These are phyloP conservation scores for Paspalum notatum DNA, from an alignment of 176 grass and related monocot species.

Conservation along the genomic window DNA sequence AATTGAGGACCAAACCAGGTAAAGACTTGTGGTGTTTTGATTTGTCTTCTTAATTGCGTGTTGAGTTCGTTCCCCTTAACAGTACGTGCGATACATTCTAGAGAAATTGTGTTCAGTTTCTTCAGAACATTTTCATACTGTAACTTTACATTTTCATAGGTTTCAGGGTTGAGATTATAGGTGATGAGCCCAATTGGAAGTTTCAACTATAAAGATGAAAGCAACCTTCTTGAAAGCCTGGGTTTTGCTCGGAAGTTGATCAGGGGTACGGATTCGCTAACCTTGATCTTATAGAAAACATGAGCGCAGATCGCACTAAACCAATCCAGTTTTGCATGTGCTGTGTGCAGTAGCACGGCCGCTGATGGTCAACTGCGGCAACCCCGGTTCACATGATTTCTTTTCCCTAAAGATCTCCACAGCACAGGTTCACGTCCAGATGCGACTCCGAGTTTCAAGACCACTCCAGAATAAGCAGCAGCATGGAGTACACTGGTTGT, in stretches of 20 bases:
- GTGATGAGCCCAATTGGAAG: background rate
- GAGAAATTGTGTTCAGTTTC: background rate
- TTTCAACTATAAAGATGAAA: background rate
- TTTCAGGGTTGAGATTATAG: background rate
- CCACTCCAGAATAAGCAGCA: background rate
- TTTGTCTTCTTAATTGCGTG: background rate
- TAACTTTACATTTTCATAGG: background rate
- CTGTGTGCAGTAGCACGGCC: background rate
- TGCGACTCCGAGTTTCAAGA: background rate
- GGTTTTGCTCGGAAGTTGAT: background rate
- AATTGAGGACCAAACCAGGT: background rate
- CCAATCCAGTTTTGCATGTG: background rate
- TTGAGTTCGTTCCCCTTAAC: background rate
- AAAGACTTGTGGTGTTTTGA: background rate
- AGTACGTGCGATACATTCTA: too few species aligned
- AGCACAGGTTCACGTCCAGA: conserved; percentile 28
- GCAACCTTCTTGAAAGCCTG: background rate
- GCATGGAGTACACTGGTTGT: background rate
- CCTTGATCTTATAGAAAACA: background rate
- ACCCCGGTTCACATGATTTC: conserved; percentile 5
- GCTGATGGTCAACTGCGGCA: conserved; percentile 17
- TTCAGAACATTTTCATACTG: background rate
- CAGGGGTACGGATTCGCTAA: background rate
- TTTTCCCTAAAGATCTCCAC: background rate
- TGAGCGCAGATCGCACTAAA: too few species aligned